These are phyloP conservation scores for Gnomoniopsis smithogilvyi DNA, from an alignment of 2,329 filamentous ascomycete species.

Conservation along the genomic window DNA sequence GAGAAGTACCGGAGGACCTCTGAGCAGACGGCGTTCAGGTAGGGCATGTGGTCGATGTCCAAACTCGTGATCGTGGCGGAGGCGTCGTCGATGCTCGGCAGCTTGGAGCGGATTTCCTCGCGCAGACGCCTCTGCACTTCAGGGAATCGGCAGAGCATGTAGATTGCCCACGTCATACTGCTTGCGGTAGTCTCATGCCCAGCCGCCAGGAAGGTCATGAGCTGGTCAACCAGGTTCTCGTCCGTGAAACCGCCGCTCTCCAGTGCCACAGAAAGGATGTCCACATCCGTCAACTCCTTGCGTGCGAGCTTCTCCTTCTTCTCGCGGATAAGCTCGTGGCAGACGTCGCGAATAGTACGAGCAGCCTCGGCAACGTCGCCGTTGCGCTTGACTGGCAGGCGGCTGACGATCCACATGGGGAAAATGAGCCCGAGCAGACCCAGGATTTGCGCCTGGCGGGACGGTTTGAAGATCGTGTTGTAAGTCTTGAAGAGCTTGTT, in stretches of 20 bases:
- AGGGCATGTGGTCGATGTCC: constrained; percentile 71
- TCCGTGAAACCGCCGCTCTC: constrained; percentile 73
- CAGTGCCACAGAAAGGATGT: constrained; percentile 80
- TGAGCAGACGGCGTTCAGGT: constrained; percentile 74
- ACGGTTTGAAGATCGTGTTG: constrained; percentile 50
- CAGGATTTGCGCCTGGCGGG: constrained; percentile 49
- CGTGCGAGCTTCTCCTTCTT: constrained; percentile 58
- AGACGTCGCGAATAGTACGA: constrained; percentile 60
- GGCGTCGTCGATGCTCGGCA: constrained; percentile 46
- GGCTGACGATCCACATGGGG: constrained; percentile 56
- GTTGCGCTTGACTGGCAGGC: constrained; percentile 70
- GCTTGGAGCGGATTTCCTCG: constrained; percentile 59
- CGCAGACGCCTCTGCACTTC: constrained; percentile 65
- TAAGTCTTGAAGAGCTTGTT: constrained; percentile 60
- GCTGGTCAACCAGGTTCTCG: constrained; percentile 78
- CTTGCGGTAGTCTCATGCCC: constrained; percentile 78
- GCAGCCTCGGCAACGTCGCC: constrained; percentile 56
- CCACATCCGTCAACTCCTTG: constrained; percentile 52
- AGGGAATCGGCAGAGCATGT: constrained; percentile 64
- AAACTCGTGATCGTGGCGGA: constrained; percentile 43
- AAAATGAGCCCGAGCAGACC: constrained; percentile 60
- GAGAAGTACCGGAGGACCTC: constrained; percentile 73
- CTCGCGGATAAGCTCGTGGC: constrained; percentile 63
- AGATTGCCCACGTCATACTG: constrained; percentile 72
- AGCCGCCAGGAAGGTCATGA: constrained; percentile 86